phyloP scores from a whole-genome alignment of 1,284 basidiomycete species.

The Agaricales sp. region DNA sequence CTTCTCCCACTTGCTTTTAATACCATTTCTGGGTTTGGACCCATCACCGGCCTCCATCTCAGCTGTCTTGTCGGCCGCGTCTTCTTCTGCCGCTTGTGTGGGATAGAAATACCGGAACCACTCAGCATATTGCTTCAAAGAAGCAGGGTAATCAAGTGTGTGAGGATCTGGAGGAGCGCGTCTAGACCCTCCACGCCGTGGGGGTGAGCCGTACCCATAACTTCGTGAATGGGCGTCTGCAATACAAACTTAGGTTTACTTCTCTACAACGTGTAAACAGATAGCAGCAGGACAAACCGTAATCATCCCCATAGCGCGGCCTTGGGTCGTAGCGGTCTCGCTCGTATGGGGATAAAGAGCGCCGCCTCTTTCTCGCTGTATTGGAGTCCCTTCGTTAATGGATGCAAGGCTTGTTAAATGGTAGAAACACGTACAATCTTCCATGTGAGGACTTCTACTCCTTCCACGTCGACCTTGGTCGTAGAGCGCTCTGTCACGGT shows the following conservation, averaged over 20 bases:
- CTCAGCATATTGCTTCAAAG: conserved; percentile 79
- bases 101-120: conserved; percentile 83
- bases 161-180: conserved; percentile 72
- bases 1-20: conserved; percentile 76
- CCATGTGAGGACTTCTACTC: conserved; percentile 56
- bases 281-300: conserved; percentile 38
- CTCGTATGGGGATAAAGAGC: conserved; percentile 81
- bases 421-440: conserved; percentile 51
- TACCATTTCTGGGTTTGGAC: conserved; percentile 69
- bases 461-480: conserved; percentile 53
- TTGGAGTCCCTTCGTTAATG: too few species aligned
- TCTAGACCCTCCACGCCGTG: conserved; percentile 40
- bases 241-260: conserved; percentile 9
- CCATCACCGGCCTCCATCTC: conserved; percentile 74
- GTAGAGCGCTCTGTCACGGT: conserved; percentile 56
- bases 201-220: conserved; percentile 54
- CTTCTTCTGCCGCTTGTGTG: conserved; percentile 68
- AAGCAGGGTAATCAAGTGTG: conserved; percentile 71
- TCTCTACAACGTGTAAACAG: conserved; percentile 6
- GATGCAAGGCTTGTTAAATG: too few species aligned
- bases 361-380: conserved; percentile 71
- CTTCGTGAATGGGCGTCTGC: conserved; percentile 55
- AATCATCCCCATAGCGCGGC: conserved; percentile 70
- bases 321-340: conserved; percentile 71
- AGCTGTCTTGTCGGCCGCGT: conserved; percentile 68